These are phyloP conservation scores for Mycena vitilis DNA, from an alignment of 768 basidiomycete species.

Conservation along the genomic window DNA sequence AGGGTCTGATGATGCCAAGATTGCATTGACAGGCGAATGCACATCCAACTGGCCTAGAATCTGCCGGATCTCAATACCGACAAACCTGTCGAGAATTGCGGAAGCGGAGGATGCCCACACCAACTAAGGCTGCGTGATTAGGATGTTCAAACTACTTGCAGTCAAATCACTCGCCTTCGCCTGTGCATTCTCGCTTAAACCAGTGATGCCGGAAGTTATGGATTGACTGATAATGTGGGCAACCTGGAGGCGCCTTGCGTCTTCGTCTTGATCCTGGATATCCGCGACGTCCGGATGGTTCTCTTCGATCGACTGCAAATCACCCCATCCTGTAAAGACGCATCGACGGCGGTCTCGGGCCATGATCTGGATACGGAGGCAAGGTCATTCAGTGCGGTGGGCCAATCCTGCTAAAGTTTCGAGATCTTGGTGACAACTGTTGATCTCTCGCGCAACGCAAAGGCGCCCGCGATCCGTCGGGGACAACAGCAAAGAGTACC, in stretches of 20 bases:
- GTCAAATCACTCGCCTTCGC: not conserved
- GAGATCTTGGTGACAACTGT: too few relatives aligned
- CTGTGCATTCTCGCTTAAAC: not conserved
- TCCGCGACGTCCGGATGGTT: not conserved
- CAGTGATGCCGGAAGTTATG: not conserved
- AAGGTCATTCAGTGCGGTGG: not conserved
- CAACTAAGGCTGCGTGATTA: too few relatives aligned
- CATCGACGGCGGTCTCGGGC: not conserved
- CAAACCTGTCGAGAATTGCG: too few relatives aligned
- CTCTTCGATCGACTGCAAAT: not conserved
- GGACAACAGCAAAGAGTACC: too few relatives aligned
- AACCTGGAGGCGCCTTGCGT: not conserved
- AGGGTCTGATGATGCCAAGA: too few relatives aligned
- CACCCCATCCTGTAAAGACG: not conserved
- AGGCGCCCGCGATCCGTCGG: too few relatives aligned
- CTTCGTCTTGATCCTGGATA: not conserved
- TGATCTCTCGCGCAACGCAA: too few relatives aligned
- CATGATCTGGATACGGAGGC: not conserved
- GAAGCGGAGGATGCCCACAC: too few relatives aligned
- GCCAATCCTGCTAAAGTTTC: too few relatives aligned
- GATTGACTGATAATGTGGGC: slow-evolving; percentile 7
- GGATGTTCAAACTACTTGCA: not conserved
- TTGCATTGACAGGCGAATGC: too few relatives aligned
- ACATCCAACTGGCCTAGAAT: too few relatives aligned
- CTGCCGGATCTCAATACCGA: too few relatives aligned